phyloP scores from a whole-genome alignment of 1,284 basidiomycete genomes.

The Schizopora paradoxa region DNA sequence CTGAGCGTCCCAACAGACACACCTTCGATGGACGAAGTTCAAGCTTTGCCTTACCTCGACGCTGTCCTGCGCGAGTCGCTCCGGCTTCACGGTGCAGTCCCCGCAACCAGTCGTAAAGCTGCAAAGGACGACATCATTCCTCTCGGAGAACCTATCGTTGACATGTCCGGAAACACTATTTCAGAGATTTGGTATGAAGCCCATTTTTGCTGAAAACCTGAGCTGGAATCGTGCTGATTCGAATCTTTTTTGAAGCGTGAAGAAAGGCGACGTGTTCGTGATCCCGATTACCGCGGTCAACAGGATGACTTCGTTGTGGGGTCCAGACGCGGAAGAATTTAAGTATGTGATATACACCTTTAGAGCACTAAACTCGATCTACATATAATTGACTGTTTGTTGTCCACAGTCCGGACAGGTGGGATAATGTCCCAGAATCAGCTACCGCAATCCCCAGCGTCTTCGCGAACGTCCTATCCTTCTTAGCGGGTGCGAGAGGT shows the following conservation, averaged over 20 bases:
- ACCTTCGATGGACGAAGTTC: conserved; percentile 29
- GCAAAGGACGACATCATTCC: conserved; percentile 25
- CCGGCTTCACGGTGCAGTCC: conserved; percentile 23
- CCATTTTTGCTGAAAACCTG: too few relatives aligned
- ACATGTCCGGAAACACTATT: conserved; percentile 18
- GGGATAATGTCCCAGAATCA: conserved; percentile 24
- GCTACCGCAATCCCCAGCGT: conserved; percentile 26
- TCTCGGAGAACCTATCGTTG: conserved; percentile 20
- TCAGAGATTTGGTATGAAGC: conserved; percentile 20
- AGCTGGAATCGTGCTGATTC: too few relatives aligned
- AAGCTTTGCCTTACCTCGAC: conserved; percentile 31
- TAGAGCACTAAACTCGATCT: background rate
- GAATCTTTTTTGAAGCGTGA: conserved; percentile 28
- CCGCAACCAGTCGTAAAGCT: conserved; percentile 19
- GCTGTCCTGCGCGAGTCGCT: conserved; percentile 28
- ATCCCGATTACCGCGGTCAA: conserved; percentile 33
- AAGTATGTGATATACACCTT: conserved; percentile 5
- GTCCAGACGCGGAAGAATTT: conserved; percentile 36
- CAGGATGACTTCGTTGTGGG: conserved; percentile 34
- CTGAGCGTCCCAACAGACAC: conserved; percentile 21
- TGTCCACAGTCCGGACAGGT: conserved; percentile 27
- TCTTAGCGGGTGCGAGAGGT: conserved; percentile 26
- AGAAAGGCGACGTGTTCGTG: conserved; percentile 27
- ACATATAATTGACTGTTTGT: background rate
- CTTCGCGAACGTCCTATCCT: conserved; percentile 28